Evolutionary conservation across 495 filamentous ascomycete species (phyloP), one percentile per base, ranked within the genome.

Genomic region (Hyphodiscus hymeniophilus): DNA sequence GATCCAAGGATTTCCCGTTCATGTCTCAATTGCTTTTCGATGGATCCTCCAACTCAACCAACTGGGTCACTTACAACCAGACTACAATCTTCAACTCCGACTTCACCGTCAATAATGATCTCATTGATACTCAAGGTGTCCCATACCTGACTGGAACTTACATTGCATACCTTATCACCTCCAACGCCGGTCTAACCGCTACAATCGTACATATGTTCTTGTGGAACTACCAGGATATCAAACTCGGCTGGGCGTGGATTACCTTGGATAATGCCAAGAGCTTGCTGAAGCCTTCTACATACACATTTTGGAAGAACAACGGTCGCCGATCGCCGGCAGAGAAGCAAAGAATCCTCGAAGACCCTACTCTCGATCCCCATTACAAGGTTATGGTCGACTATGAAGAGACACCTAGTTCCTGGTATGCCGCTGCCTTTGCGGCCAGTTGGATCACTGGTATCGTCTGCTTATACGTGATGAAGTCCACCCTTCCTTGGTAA

Each of bases 401-500:
- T 56, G 67, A 72, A 32, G 75, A 77, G 50, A 58, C 62, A 2
- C 76, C 78, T 4, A 62, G 63, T 55, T 77, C 71, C 71, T 81
- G 78, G 78, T 82, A 74, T 35, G 54, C 56, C 0, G 44, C 47
- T 0, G 57, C 76, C 2, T 60, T 81, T 12, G 50, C 74, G 20
- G 36, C 64, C 21, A 71, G 67, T 36, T 73, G 76, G 39, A 47
- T 74, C 26, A 60, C 74, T 1, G 78, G 73, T 5, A 54, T 81
- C 8, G 62, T 69, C 23, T 65, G 67, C 11, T 65, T 67, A 20
- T 62, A 72, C 44, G 65, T 66, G 51, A 67, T 69, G 34, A 56
- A 74, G 7, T 68, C 70, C 16, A 74, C 73, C 0, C 62, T 81
- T 10, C 72, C 77, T 0, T 69, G 54, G 26, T n/a, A n/a, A n/a